Evolutionary conservation across 139 green algal species (phyloP).

Genomic region (Asterochloris sp.): DNA sequence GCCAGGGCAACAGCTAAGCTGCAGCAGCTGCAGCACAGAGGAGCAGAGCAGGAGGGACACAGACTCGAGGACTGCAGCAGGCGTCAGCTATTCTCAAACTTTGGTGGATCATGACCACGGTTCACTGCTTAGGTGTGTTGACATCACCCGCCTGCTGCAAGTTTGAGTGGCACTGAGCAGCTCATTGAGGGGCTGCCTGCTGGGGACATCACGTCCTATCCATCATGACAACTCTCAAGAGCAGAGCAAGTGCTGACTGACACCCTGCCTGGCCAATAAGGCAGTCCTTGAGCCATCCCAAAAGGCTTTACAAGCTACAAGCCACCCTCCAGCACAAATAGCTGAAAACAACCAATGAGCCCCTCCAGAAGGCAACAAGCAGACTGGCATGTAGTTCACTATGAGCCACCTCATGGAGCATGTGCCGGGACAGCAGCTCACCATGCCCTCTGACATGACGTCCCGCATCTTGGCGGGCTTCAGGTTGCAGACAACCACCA

Average conservation of each 20-base stretch:
- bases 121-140: neutral
- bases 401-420: neutral
- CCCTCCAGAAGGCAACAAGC: too few relatives aligned
- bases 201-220: neutral
- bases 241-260: neutral
- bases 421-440: slow-evolving; percentile 14
- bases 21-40: too few relatives aligned
- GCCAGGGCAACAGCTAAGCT: neutral
- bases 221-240: neutral
- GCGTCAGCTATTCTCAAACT: slow-evolving; percentile 34
- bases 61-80: neutral
- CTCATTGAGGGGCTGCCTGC: neutral
- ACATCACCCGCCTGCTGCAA: neutral
- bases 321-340: neutral
- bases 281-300: neutral
- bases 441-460: slow-evolving; percentile 84
- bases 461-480: slow-evolving; percentile 97
- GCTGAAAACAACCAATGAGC: too few relatives aligned
- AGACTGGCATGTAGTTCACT: neutral
- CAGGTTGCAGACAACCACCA: slow-evolving; percentile 91
- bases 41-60: neutral
- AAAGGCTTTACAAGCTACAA: neutral
- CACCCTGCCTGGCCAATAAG: neutral
- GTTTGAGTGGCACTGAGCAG: neutral
- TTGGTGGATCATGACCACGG: slow-evolving; percentile 3